Conservation (phyloP, 2,329 filamentous ascomycete genomes). For the Microdochium paspali region DNA sequence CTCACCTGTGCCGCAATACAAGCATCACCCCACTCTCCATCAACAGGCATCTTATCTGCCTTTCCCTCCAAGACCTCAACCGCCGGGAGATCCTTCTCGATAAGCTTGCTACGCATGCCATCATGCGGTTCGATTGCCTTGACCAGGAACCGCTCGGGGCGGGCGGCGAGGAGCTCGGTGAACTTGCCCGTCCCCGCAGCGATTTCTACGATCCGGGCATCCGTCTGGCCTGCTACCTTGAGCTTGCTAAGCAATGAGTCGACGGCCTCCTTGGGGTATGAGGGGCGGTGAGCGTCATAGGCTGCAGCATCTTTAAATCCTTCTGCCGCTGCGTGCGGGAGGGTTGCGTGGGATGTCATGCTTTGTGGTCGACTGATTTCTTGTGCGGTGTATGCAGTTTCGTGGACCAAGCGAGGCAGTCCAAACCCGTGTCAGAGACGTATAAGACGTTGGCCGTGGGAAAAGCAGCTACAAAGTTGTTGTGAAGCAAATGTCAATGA, state of each 20-base stretch:
- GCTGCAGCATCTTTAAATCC: slow-evolving; percentile 55
- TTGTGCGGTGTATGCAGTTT: no score
- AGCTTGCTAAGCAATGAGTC: slow-evolving; percentile 46
- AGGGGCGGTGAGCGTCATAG: slow-evolving; percentile 61
- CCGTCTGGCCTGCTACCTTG: slow-evolving; percentile 33
- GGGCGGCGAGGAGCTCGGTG: slow-evolving; percentile 49
- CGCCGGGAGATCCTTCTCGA: slow-evolving; percentile 42
- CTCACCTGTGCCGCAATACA: slow-evolving; percentile 58
- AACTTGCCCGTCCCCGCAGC: slow-evolving; percentile 64
- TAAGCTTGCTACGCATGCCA: slow-evolving; percentile 55
- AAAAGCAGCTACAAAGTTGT: no score
- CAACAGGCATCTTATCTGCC: slow-evolving; percentile 46
- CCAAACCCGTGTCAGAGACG: no score
- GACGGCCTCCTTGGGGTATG: slow-evolving; percentile 51
- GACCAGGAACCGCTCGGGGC: slow-evolving; percentile 51
- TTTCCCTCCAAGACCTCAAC: slow-evolving; percentile 49
- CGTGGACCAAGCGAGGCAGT: no score
- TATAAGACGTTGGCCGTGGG: no score
- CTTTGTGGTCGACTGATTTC: neutral
- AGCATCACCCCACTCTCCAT: slow-evolving; percentile 52
- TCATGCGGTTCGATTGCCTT: slow-evolving; percentile 55
- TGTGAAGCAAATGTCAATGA: no score
- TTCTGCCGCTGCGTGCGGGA: slow-evolving; percentile 33
- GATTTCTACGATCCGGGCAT: slow-evolving; percentile 50
- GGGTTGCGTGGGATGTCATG: slow-evolving; percentile 1